Evolutionary conservation across 2,329 filamentous ascomycete genomes (phyloP), one percentile per base, ranked within the genome.

Genomic region (Chalara sp.): DNA sequence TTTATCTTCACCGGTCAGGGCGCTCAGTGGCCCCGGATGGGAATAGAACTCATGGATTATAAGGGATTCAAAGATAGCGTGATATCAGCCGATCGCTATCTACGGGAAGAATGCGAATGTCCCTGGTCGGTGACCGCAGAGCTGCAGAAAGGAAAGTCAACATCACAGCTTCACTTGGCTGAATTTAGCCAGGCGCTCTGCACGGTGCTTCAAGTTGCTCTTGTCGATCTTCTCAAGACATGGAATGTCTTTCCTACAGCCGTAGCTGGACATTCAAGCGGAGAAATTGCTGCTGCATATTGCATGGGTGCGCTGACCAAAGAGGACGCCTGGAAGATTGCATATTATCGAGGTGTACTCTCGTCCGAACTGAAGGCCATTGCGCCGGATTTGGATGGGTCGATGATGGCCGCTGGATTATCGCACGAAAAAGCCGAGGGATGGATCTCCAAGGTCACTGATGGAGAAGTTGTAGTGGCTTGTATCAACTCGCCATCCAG

Each of bases 261-360:
- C 6, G 64, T 75, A 0, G 62, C 67, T 3, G 72, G 74, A 1
- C 74, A 77, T 56, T 75, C 72, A 0, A 68, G 64, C 46, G 75
- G 75, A 8, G 75, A 78, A 51, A 75, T 77, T 33, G 73, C 60
- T 3, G 74, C 74, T 3, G 73, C 74, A 0, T 76, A 72, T 48
- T 65, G 72, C 0, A 60, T 68, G 1, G 70, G 68, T 2, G 58
- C 61, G 1, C 47, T 72, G 1, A 61, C 57, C 13, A 54, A 59
- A 13, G 56, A 63, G 6, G 61, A 65, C 29, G 70, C 70, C 10
- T 60, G 67, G 64, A 66, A 69, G 2, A 66, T 74, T 8, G 76
- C 77, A 1, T 81, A 78, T 56, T 57, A 63, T 50, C 50, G 68
- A 48, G 58, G 65, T 6, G 8, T 7, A 11, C 10, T 10, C 6